Evolutionary conservation across 2,329 filamentous ascomycete species (phyloP).

Genomic region (Fusarium praegraminearum): DNA sequence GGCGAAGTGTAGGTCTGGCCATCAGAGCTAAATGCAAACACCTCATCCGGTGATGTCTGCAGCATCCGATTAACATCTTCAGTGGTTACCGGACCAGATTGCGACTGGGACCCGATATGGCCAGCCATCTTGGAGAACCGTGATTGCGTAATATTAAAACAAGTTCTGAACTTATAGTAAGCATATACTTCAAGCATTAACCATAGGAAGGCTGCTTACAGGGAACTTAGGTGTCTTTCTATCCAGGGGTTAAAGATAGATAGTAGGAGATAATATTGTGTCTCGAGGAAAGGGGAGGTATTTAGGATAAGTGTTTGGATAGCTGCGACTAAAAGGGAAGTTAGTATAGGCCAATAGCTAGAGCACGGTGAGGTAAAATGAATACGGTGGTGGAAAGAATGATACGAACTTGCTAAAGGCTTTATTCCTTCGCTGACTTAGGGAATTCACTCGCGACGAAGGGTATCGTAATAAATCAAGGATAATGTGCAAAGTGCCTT

Average conservation of each 20-base stretch:
- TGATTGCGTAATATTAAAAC: too few species aligned
- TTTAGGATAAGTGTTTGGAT: neutral
- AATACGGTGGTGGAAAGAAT: neutral
- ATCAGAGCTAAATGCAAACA: slow-evolving; percentile 42
- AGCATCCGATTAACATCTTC: slow-evolving; percentile 21
- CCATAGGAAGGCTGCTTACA: neutral
- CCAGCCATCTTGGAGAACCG: neutral
- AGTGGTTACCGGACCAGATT: neutral
- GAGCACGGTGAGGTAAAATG: neutral
- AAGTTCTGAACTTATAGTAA: neutral
- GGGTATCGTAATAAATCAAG: neutral
- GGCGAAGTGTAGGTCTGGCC: slow-evolving; percentile 46
- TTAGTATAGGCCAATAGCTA: neutral
- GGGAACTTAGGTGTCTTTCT: neutral
- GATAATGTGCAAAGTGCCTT: too few species aligned
- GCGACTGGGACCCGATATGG: neutral
- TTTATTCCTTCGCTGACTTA: neutral
- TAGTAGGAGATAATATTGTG: neutral
- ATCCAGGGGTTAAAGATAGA: neutral
- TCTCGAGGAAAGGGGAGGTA: neutral
- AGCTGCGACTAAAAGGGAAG: neutral
- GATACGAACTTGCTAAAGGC: neutral
- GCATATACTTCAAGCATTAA: neutral
- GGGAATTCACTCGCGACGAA: neutral
- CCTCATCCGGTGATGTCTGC: slow-evolving; percentile 20